Evolutionary conservation across 2,329 filamentous ascomycete species (phyloP), one percentile per base, ranked within the genome.

Genomic region (Fusarium sp.): DNA sequence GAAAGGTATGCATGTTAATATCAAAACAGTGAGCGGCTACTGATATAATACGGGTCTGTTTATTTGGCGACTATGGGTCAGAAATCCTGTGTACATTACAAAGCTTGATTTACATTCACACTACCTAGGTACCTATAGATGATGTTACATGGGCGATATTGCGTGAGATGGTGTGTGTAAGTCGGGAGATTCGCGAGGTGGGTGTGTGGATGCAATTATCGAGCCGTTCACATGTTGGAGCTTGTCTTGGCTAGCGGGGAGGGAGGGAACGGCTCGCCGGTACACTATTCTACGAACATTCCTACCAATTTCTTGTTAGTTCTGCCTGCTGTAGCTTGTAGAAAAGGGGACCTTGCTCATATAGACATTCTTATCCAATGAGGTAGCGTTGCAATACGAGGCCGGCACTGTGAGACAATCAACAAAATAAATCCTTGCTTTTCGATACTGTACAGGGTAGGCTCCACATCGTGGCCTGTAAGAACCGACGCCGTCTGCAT

Each of bases 1-100:
- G 64, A 91, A 91, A 64, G 94, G 94, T 1, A 83, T 98, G 79
- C 87, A 89, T 77, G 89, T 96, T 12, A 90, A 87, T 79, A 83
- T 94, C 53, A 94, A 85, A 78, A 84, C 90, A 56, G 78, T 94
- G n/a, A 87, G 91, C 30, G 91, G 90, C 0, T 94, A 92, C 68
- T 82, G 66, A 80, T 39, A 26, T 26, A 20, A 57, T 39, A 54
- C 36, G 35, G 47, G 41, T 61, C 28, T 66, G 32, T 45, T 66
- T 45, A 26, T 42, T 15, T 63, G 50, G 32, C 26, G 36, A 26
- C 35, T 36, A 36, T 68, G 59, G 24, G 45, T 38, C 38, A 8
- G 44, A 26, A 24, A 30, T n/a, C 48, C 14, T 24, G 32, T 48
- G 32, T 36, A 26, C 44, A 53, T n/a, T 47, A 39, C 39, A 62